phyloP scores from a whole-genome alignment of 441 rosid genomes.

The Populus hybrid region DNA sequence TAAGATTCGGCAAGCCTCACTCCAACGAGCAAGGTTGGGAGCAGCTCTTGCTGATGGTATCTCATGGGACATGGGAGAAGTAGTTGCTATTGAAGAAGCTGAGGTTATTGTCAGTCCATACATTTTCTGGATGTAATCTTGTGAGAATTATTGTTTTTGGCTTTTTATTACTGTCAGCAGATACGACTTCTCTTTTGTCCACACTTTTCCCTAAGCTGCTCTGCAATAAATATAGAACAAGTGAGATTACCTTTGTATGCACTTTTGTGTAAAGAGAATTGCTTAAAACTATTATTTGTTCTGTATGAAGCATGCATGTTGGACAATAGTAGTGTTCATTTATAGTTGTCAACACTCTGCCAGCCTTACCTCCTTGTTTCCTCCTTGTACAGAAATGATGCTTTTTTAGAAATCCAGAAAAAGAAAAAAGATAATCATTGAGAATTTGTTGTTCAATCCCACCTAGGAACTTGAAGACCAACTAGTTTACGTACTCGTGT shows the following conservation, averaged over 20 bases:
- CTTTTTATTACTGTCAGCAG: background rate
- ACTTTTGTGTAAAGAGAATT: background rate
- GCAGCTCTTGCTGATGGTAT: constrained; percentile 88
- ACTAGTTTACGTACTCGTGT: background rate
- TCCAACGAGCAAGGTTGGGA: constrained; percentile 71
- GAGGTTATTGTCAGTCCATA: constrained; percentile 49
- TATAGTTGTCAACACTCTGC: too few species aligned
- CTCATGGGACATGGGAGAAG: constrained; percentile 99
- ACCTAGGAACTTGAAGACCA: background rate
- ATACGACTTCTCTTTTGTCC: background rate
- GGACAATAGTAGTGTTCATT: too few species aligned
- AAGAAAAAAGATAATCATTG: background rate
- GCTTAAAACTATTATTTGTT: background rate
- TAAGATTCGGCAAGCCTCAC: constrained; percentile 70
- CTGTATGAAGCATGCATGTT: background rate
- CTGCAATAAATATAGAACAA: background rate
- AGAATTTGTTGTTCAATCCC: background rate
- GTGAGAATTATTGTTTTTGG: background rate
- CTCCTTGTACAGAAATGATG: too few species aligned
- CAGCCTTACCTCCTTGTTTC: too few species aligned
- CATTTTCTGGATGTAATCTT: constrained; percentile 1
- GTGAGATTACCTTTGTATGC: too few species aligned
- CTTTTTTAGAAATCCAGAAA: too few species aligned
- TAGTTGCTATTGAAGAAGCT: constrained; percentile 76
- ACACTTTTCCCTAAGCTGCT: background rate